Percentiles rank a stretch among this genome's conserved stretches.
phyloP scores from a whole-genome alignment of 345 rosid genomes.

The Citrus australasica region DNA sequence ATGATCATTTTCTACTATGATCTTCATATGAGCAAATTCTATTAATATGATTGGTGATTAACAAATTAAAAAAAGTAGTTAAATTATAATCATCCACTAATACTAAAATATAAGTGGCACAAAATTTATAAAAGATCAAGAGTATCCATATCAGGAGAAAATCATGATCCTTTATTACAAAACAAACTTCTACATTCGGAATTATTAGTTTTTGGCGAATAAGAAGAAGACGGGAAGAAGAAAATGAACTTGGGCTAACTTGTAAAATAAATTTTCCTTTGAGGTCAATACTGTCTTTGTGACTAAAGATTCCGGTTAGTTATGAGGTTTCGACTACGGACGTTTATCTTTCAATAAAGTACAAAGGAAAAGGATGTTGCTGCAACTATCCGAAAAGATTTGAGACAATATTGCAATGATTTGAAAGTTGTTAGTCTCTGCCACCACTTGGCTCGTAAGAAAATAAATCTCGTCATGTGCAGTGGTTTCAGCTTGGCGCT shows the following conservation, averaged over 20 bases:
- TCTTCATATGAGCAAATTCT: too few species aligned
- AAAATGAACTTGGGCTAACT: background rate
- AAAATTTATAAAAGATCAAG: fast-evolving
- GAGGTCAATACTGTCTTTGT: background rate
- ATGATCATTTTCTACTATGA: fast-evolving
- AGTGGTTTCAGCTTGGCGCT: conserved; percentile 10
- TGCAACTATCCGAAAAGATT: too few species aligned
- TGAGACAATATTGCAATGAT: background rate
- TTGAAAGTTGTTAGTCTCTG: background rate
- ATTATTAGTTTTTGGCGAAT: too few species aligned
- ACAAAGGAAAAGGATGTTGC: background rate
- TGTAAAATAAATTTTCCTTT: too few species aligned
- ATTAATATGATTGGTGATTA: too few species aligned
- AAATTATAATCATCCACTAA: too few species aligned
- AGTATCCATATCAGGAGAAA: fast-evolving
- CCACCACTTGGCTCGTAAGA: background rate
- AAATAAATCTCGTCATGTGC: background rate
- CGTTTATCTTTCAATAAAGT: background rate
- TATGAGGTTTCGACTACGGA: too few species aligned
- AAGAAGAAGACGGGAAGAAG: background rate
- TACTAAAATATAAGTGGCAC: fast-evolving
- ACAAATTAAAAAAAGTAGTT: too few species aligned
- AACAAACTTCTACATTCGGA: too few species aligned
- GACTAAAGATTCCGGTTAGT: background rate
- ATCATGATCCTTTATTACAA: too few species aligned